Evolutionary conservation across 495 filamentous ascomycete species (phyloP).

Genomic region (Hypoxylon subgilvum): DNA sequence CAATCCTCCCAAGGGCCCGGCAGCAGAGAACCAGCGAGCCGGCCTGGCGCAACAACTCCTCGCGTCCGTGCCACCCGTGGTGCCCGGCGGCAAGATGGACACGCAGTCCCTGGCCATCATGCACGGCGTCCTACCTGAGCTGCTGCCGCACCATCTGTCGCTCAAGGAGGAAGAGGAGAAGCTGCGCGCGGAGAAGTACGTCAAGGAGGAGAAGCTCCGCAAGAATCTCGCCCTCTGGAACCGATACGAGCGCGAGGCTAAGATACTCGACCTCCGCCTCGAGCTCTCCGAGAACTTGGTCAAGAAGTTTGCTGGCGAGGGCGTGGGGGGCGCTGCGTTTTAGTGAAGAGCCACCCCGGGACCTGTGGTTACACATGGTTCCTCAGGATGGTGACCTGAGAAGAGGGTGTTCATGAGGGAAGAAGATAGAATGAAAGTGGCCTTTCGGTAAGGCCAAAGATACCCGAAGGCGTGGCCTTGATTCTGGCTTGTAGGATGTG

Average conservation of each 20-base stretch:
- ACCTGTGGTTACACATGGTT: no score
- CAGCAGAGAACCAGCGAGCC: slow-evolving; percentile 45
- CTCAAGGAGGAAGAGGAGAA: slow-evolving; percentile 56
- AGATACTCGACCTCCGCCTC: slow-evolving; percentile 51
- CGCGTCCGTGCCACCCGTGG: slow-evolving; percentile 47
- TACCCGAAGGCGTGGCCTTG: no score
- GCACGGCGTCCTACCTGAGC: slow-evolving; percentile 48
- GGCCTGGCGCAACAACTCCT: slow-evolving; percentile 51
- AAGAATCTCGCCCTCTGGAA: slow-evolving; percentile 51
- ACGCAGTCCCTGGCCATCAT: slow-evolving; percentile 35
- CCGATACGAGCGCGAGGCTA: slow-evolving; percentile 52
- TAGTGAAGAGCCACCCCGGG: slow-evolving; percentile 22
- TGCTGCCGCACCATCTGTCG: slow-evolving; percentile 45
- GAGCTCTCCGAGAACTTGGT: slow-evolving; percentile 53
- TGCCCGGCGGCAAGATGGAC: slow-evolving; percentile 54
- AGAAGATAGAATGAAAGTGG: no score
- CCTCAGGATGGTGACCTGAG: no score
- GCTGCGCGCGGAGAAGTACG: slow-evolving; percentile 50
- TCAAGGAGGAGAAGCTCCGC: slow-evolving; percentile 53
- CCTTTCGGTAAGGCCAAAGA: no score
- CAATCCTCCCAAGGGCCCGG: slow-evolving; percentile 58
- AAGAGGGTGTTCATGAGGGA: no score
- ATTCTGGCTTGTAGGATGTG: no score
- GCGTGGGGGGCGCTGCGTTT: slow-evolving; percentile 50
- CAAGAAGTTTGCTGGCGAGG: slow-evolving; percentile 53